Base-by-base conservation (phyloP, 306 rosid species). In the Castanospermum australe region DNA sequence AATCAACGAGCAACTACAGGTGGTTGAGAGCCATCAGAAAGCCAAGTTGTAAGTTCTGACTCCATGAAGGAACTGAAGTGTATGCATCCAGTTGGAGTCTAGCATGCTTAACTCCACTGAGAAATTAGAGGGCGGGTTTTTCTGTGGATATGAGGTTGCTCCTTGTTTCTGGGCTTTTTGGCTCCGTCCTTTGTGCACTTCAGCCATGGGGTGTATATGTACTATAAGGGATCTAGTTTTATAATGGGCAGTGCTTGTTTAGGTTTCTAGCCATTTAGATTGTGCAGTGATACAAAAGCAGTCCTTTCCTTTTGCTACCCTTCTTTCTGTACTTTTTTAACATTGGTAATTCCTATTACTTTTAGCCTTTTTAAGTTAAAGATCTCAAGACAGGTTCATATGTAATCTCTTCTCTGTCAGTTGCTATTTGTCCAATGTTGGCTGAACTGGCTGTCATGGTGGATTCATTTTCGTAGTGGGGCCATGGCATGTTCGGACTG, bases 161-260 rank as follows among this genome's bases (percentile, higher is more conserved):
- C 81, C 41, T 76, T 32, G 50, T 61, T 73, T 39, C 66, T 65
- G 69, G 79, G 59, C 48, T 3, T 71, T 57, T 75, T 71, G 66
- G 62, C 72, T 83, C 59, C 15, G 55, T 24, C 64, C 44, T 70
- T 70, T 63, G 52, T 78, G 74, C 66, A 38, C 71, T 75, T 63
- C 52, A 79, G 76, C 82, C 86, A 67, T 56, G 84, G 87, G 73
- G 67, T 39, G 48, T 72, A 72, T 75, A 48, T 84, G 86, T 85
- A 87, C 74, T 65, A 83, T 81, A 85, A 87, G 66, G 83, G n/a
- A 80, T 82, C 38, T 71, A 41, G 75, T 75, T 75, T 75, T 86
- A 77, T 65, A 45, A 71, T 59, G 42, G 82, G 54, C 82, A 33
- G 54, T 61, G 80, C 39, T 78, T 67, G 56, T 75, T 82, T 71